phyloP scores from a whole-genome alignment of 768 basidiomycete genomes.

The Exidia glandulosa region DNA sequence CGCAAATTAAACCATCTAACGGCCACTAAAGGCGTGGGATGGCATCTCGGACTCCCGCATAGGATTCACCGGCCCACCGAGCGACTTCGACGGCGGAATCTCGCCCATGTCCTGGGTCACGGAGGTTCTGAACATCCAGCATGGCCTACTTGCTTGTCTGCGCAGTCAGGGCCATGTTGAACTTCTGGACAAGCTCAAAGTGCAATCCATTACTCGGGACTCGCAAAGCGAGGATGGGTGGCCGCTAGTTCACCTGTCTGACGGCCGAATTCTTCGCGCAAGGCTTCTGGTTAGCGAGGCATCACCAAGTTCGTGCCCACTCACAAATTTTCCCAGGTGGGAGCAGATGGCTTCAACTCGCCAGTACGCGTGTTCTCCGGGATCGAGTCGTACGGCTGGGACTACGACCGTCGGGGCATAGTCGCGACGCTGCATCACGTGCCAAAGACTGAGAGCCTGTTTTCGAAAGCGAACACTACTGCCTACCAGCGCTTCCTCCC shows the following conservation, averaged over 20 bases:
- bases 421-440: slow-evolving; percentile 80
- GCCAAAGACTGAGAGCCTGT: slow-evolving; percentile 38
- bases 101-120: slow-evolving; percentile 67
- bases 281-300: slow-evolving; percentile 54
- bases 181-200: slow-evolving; percentile 63
- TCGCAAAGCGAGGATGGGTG: slow-evolving; percentile 42
- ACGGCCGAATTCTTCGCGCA: slow-evolving; percentile 52
- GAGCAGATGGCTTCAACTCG: slow-evolving; percentile 92
- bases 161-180: slow-evolving; percentile 30
- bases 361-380: slow-evolving; percentile 81
- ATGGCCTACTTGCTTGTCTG: slow-evolving; percentile 62
- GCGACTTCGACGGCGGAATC: slow-evolving; percentile 16
- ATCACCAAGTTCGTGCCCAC: not conserved
- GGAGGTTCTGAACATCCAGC: slow-evolving; percentile 90
- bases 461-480: slow-evolving; percentile 57
- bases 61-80: slow-evolving; percentile 48
- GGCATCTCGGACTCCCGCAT: slow-evolving; percentile 75
- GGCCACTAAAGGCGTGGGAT: slow-evolving; percentile 70
- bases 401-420: slow-evolving; percentile 79
- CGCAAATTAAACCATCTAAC: slow-evolving; percentile 2
- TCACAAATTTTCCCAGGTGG: slow-evolving; percentile 45
- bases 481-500: slow-evolving; percentile 93
- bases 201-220: slow-evolving; percentile 54
- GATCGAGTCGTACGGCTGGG: slow-evolving; percentile 84
- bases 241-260: slow-evolving; percentile 70